phyloP scores from a whole-genome alignment of 192 early-diverging fungal genomes.

The Gonapodya prolifera region DNA sequence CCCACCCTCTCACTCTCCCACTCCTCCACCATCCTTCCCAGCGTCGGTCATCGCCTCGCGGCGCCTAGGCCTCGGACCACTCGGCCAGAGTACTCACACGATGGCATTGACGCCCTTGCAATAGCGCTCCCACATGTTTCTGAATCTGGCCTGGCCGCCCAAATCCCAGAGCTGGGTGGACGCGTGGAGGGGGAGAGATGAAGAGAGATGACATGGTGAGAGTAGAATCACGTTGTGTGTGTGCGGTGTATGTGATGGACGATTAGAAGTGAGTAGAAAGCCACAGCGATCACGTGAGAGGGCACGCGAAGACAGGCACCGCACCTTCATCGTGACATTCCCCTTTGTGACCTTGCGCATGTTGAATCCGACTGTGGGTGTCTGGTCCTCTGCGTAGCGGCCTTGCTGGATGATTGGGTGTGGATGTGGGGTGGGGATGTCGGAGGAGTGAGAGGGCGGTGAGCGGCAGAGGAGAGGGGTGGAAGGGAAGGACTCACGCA shows the following conservation, averaged over 20 bases:
- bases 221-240: no score
- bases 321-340: slow-evolving; percentile 77
- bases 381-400: slow-evolving; percentile 74
- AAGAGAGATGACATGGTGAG: no score
- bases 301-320: neutral
- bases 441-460: neutral
- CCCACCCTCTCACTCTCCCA: no score
- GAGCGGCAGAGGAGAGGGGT: neutral
- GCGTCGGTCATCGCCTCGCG: no score
- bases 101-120: slow-evolving; percentile 90
- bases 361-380: slow-evolving; percentile 98
- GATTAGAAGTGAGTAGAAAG: neutral
- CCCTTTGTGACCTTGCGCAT: slow-evolving; percentile 92
- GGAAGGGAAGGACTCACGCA: slow-evolving; percentile 36
- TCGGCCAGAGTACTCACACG: no score
- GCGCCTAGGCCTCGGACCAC: no score
- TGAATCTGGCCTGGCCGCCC: slow-evolving; percentile 93
- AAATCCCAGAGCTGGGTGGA: slow-evolving; percentile 94
- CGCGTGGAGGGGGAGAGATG: no score
- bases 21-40: no score
- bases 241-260: no score
- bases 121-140: slow-evolving; percentile 86
- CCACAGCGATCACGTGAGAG: no score
- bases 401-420: slow-evolving; percentile 42
- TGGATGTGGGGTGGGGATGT: no score